Percentiles rank a stretch among this genome's conserved stretches.
Conservation (phyloP, 2,329 filamentous ascomycete species). For the Capronia coronata region DNA sequence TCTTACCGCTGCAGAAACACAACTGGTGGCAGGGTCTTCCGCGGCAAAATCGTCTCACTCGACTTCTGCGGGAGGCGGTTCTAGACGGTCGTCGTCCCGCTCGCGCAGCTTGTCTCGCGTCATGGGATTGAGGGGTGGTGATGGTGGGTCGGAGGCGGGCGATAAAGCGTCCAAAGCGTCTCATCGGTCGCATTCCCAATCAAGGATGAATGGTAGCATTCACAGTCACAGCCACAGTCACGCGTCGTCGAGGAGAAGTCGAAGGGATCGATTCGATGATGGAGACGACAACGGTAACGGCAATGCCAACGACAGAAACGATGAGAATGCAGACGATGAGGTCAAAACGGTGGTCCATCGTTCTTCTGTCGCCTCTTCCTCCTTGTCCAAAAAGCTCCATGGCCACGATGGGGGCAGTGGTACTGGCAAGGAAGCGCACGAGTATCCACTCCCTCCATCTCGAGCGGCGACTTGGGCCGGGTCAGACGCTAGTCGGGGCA, state of each 20-base stretch:
- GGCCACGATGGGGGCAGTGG: no score
- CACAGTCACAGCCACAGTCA: background rate
- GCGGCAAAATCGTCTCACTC: background rate
- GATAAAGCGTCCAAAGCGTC: background rate
- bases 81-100: slow-evolving; percentile 6
- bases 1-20: slow-evolving; percentile 21
- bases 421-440: no score
- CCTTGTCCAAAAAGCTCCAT: no score
- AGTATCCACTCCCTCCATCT: slow-evolving; percentile 23
- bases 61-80: background rate
- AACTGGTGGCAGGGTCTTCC: background rate
- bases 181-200: slow-evolving; percentile 11
- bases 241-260: slow-evolving; percentile 8
- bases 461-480: slow-evolving; percentile 26
- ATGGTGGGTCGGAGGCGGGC: background rate
- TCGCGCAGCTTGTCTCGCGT: slow-evolving; percentile 4
- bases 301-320: slow-evolving; percentile 1
- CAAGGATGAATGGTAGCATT: background rate
- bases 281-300: slow-evolving; percentile 6
- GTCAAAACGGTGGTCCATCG: slow-evolving; percentile 15
- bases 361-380: no score
- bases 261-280: slow-evolving; percentile 16
- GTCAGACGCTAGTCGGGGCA: slow-evolving; percentile 5
- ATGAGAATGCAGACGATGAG: slow-evolving; percentile 6
- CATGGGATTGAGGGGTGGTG: slow-evolving; percentile 3